Percentiles rank a stretch among this genome's conserved stretches.
Evolutionary conservation across 768 basidiomycete species (phyloP).

Genomic region (Obba rivulosa): DNA sequence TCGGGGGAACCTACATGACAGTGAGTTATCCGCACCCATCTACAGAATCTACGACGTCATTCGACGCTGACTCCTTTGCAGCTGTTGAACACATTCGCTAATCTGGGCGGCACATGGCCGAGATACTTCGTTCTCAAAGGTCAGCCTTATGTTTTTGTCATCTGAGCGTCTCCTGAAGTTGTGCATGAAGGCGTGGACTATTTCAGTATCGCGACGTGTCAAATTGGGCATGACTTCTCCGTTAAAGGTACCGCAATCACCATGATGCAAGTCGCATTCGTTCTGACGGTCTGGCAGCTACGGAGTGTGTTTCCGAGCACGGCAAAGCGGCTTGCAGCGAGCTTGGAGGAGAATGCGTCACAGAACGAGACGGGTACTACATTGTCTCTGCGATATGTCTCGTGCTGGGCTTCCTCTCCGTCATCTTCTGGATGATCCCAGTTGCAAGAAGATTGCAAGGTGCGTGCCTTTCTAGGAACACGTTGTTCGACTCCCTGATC

Average conservation of each 20-base stretch:
- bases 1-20: slow-evolving; percentile 99
- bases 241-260: slow-evolving; percentile 42
- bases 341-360: slow-evolving; percentile 75
- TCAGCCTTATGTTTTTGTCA: slow-evolving; percentile 12
- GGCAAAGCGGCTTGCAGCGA: slow-evolving; percentile 77
- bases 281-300: slow-evolving; percentile 37
- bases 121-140: slow-evolving; percentile 95
- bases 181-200: slow-evolving; percentile 67
- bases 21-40: slow-evolving; percentile 38
- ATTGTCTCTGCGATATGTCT: slow-evolving; percentile 78
- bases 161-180: slow-evolving; percentile 7
- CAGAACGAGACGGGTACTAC: slow-evolving; percentile 90
- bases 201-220: slow-evolving; percentile 81
- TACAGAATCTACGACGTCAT: background rate
- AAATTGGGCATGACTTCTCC: slow-evolving; percentile 52
- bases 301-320: slow-evolving; percentile 90
- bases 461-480: slow-evolving; percentile 31
- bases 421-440: slow-evolving; percentile 76
- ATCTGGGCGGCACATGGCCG: slow-evolving; percentile 98
- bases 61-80: slow-evolving; percentile 24
- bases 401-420: slow-evolving; percentile 62
- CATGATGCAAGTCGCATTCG: background rate
- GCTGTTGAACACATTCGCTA: slow-evolving; percentile 93
- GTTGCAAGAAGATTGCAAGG: slow-evolving; percentile 84
- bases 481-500: background rate